Conservation (phyloP, 2,329 filamentous ascomycete genomes). For the Fusarium sp. region DNA sequence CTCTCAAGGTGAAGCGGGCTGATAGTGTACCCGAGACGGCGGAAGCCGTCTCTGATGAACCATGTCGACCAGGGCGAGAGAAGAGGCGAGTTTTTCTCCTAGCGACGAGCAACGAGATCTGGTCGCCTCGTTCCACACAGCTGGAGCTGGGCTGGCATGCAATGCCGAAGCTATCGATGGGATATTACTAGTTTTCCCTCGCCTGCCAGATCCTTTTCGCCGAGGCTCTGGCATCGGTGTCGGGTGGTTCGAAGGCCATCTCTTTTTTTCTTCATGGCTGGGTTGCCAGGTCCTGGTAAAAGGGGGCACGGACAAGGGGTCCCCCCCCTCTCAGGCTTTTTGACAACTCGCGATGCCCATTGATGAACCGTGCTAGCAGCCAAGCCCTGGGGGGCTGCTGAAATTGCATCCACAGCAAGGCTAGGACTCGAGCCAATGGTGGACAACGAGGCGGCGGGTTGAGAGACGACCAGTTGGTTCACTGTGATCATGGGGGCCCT, state of each 20-base stretch:
- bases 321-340: not conserved
- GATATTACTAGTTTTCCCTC: not conserved
- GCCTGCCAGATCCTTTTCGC: not conserved
- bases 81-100: not conserved
- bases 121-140: not conserved
- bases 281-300: conserved; percentile 17
- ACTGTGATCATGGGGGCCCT: not conserved
- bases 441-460: conserved; percentile 2
- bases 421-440: conserved; percentile 18
- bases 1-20: conserved; percentile 2
- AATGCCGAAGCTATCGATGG: not conserved
- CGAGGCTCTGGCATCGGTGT: not conserved
- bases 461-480: not conserved
- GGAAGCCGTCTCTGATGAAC: conserved; percentile 1
- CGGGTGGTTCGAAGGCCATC: not conserved
- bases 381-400: conserved; percentile 13
- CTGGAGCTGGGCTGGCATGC: not conserved
- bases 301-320: conserved; percentile 26
- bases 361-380: conserved; percentile 24
- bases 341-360: conserved; percentile 7
- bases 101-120: not conserved
- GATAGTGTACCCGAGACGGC: not conserved
- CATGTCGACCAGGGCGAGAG: not conserved
- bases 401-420: conserved; percentile 27
- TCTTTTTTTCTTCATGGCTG: not conserved